Evolutionary conservation across 1,284 basidiomycete species (phyloP), one percentile per base, ranked within the genome.

Genomic region (Exsudoporus floridanus): DNA sequence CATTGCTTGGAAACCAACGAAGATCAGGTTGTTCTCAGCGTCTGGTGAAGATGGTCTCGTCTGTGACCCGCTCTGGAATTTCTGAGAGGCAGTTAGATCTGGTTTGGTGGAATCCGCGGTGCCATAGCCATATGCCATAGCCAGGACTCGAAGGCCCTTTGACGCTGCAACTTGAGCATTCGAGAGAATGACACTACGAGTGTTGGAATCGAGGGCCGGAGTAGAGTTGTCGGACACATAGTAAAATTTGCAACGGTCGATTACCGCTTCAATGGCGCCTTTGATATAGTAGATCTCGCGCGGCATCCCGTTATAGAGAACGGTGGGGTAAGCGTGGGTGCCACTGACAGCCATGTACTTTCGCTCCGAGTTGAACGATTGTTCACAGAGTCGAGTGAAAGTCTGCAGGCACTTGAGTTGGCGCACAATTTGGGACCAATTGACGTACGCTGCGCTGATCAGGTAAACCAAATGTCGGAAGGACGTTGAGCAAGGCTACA

Each of bases 1-100:
- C 94, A 98, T 98, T 4, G 92, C 94, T 67, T 93, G 86, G 73
- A 97, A 93, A 1, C 95, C 96, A 4, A 83, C 88, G 68, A 99
- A 98, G 1, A 95, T 80, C 19, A 98, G 77, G 55, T 85, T 84
- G 28, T 74, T 72, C 53, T 79, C 78, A 23, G 62, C 62, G 19
- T 74, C 75, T 13, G 72, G 73, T 0, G 70, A 69, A 18, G 67
- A 31, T 8, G 60, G 18, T 12, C 66, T 54, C 53, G 48, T 70
- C 39, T 54, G 66, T 49, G 56, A 61, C 27, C 41, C 16, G 14
- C 40, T 56, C 16, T 46, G 64, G 3, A 56, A 38, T 36, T 33
- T 59, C 0, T 55, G 58, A 5, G 59, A 72, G 42, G 54, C 65
- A 19, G 13, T 60, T 44, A 39, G 59, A 50, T 69, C 65, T 27